Evolutionary conservation across 2,329 filamentous ascomycete genomes (phyloP), one percentile per base, ranked within the genome.

Genomic region (Aspergillus latus): DNA sequence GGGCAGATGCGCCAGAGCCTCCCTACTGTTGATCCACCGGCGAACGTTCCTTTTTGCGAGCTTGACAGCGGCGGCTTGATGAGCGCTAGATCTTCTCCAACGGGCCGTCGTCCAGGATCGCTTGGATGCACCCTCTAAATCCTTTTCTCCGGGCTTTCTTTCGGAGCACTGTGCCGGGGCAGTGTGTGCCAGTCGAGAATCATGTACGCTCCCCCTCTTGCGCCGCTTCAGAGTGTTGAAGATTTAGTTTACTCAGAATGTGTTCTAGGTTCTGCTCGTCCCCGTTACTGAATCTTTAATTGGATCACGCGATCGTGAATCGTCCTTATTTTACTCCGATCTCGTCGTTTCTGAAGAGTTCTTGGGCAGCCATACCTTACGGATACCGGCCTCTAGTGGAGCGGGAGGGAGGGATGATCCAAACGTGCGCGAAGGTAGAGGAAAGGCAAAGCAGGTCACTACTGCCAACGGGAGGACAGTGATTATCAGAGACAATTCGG

Each of bases 121-220:
- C 74, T 75, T 88, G 88, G 86, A 96, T 96, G 92, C 92, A 92
- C 88, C 91, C 94, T 81, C 84, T 97, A 87, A 99, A 99, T 80
- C 94, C 94, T 75, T 97, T 97, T 79, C 84, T 99, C 76, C 88
- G 90, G 82, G 92, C 93, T 83, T 97, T 99, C 86, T 97, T 97
- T 84, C 92, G 91, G 81, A 97, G 92, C 84, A 87, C 90, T 75
- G 84, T 97, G 72, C 88, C 89, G 66, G 82, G 88, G 69, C 93
- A 97, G 86, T 97, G 94, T 82, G 85, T 88, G 62, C 92, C 94
- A 54, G 84, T 92, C 63, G 89, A 94, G 75, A 90, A 96, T 74
- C 90, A 97, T 81, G 85, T 87, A 79, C 66, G 68, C 63, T 28
- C 45, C 43, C 52, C 43, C 36, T 21, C 51, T 32, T 26, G 36